Evolutionary conservation across 805 yeast genomes (phyloP).

Genomic region (Grigorovia yakushimaensis): DNA sequence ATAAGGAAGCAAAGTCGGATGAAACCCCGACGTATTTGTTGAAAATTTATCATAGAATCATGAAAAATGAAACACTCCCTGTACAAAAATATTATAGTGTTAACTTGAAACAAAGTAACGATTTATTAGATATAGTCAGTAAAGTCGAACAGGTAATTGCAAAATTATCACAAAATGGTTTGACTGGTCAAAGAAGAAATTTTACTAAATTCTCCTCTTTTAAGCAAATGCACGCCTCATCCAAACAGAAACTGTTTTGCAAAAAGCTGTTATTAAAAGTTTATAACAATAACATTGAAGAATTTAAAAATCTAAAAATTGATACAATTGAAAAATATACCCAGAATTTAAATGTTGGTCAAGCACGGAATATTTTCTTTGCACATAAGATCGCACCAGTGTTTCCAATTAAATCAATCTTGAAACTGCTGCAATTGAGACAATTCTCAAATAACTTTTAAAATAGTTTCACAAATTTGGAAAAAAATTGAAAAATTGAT

Average conservation of each 20-base stretch:
- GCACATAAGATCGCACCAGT: slow-evolving; percentile 23
- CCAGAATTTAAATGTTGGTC: slow-evolving; percentile 18
- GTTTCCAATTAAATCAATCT: slow-evolving; percentile 16
- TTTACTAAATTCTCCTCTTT: background rate
- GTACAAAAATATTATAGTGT: background rate
- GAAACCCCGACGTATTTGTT: background rate
- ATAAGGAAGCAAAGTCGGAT: slow-evolving; percentile 13
- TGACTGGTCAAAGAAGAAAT: slow-evolving; percentile 5
- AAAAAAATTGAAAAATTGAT: background rate
- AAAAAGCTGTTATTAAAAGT: slow-evolving; percentile 4
- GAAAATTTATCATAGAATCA: slow-evolving; percentile 11
- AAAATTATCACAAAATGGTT: slow-evolving; percentile 2
- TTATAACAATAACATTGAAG: background rate
- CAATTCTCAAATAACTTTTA: background rate
- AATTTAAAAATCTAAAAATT: background rate
- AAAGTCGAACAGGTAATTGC: slow-evolving; percentile 21
- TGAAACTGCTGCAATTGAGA: slow-evolving; percentile 13
- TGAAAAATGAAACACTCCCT: slow-evolving; percentile 5
- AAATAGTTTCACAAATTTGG: background rate
- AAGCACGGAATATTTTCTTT: slow-evolving; percentile 22
- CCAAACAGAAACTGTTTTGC: slow-evolving; percentile 18
- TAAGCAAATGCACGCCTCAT: slow-evolving; percentile 12
- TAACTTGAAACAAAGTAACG: slow-evolving; percentile 5
- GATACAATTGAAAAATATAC: slow-evolving; percentile 5
- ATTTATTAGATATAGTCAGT: slow-evolving; percentile 9